Base-by-base conservation (phyloP, 805 yeast species). In the Millerago galiae region DNA sequence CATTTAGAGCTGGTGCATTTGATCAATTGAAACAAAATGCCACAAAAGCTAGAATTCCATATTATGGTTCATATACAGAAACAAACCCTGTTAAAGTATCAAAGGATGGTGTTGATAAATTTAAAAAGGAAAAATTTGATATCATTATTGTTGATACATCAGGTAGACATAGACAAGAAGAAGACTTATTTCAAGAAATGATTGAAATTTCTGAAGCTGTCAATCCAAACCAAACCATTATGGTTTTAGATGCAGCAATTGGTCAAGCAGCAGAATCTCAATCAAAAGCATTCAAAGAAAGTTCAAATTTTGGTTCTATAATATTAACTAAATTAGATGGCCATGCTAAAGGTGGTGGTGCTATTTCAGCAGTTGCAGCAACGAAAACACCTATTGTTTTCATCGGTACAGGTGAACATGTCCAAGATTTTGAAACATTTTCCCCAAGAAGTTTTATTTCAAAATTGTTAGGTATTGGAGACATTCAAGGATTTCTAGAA, bases 321-420 rank as follows among this genome's bases (percentile, higher is more conserved):
- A 83, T 91, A 46, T 73, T 91, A 59, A 91, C 99, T 17, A 91
- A 91, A 63, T 81, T 91, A 95, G 99, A 91, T 65, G 98, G 98
- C 40, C 97, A 93, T 58, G 99, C 98, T 31, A 91, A 85, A 66
- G 99, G 99, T 62, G 99, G 99, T 67, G 99, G 99, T 71, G 99
- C 99, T 26, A 90, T 91, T 42, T 88, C 96, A 32, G 99, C 99
- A 0, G 97, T 91, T 42, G 99, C 99, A 2, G 93, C 96, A 3
- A 91, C 98, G 3, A 74, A 85, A 42, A 93, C 98, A 0, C 99
- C 99, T 8, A 83, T 91, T 52, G 86, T 85, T 8, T 91, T 91
- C 59, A 93, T 91, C 46, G 99, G 99, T 76, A 91, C 98, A 3
- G 99, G 99, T 60, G 99, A 91, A 63, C 99, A 93, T 59, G 84